Evolutionary conservation across 768 basidiomycete genomes (phyloP), one percentile per base, ranked within the genome.

Genomic region (Rhizopogon sp.): DNA sequence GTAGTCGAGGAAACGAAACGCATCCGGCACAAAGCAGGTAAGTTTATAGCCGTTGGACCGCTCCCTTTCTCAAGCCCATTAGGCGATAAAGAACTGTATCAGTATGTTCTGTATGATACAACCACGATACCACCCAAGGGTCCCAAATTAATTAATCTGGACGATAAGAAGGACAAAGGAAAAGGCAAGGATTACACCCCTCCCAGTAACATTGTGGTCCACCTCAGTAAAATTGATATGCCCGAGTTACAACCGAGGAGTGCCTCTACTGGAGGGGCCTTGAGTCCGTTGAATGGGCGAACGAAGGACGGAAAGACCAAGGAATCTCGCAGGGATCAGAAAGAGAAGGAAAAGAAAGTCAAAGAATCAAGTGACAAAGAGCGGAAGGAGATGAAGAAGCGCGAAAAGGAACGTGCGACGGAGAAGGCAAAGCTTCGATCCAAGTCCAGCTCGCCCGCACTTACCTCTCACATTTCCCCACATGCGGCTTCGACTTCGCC

Each of bases 161-260:
- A 91, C 62, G 67, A 71, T 37, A 58, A 64, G 0, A 56, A 59
- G 5, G 55, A 60, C 29, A 85, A 84, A 65, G 59, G 56, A 37
- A 74, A 76, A 39, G 72, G 64, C n/a, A 75, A 75, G 54, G 65
- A 65, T 43, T 91, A 93, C 64, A 69, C 73, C 3, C 89, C 90
- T 1, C 90, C 89, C 1, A 77, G 75, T 35, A 83, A 78, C 57
- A 75, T 93, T 0, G 78, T 77, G 0, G 77, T 93, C 1, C 90
- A 93, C 66, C 69, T 93, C 16, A 90, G 89, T 76, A 93, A 93
- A 75, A 90, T 93, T 46, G 75, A 85, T 13, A 92, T 93, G 82
- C 90, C 90, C 0, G 90, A 93, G 65, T 78, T 93, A 14, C 79
- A 80, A 61, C 87, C 88, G 76, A 56, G 63, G 74, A 14, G 62